A percentile compares a stretch with the other conserved stretches of the same genome.
Conservation (phyloP, 2,329 filamentous ascomycete species). For the Colletotrichum neosansevieriae region DNA sequence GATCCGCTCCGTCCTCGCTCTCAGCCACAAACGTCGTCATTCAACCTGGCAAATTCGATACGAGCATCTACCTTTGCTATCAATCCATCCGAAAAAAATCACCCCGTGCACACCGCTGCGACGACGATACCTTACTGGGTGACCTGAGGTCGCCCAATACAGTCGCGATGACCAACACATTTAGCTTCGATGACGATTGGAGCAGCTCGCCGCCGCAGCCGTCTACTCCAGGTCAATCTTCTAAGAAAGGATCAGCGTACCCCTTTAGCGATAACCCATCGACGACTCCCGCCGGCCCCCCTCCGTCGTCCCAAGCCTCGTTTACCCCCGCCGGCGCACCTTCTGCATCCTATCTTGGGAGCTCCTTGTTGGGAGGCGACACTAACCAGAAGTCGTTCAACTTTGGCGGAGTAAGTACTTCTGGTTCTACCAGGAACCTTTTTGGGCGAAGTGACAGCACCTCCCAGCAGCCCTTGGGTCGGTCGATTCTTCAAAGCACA, state of each 20-base stretch:
- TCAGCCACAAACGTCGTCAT: background rate
- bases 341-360: constrained; percentile 66
- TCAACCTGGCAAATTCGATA: background rate
- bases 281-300: constrained; percentile 65
- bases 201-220: constrained; percentile 59
- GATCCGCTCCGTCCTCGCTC: background rate
- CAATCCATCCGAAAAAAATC: background rate
- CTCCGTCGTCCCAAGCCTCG: constrained; percentile 64
- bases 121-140: constrained; percentile 25
- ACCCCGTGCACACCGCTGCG: background rate
- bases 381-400: constrained; percentile 53
- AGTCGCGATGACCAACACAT: constrained; percentile 55
- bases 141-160: constrained; percentile 36
- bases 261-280: constrained; percentile 60
- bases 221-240: constrained; percentile 57
- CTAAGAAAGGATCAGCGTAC: constrained; percentile 45
- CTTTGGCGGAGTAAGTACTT: constrained; percentile 51
- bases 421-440: constrained; percentile 50
- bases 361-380: constrained; percentile 63
- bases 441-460: constrained; percentile 53
- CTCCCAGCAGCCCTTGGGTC: constrained; percentile 59
- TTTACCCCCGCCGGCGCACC: constrained; percentile 70
- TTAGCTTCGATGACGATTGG: constrained; percentile 56
- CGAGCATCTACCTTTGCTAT: background rate
- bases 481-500: constrained; percentile 57